Percentiles rank a stretch among this genome's conserved stretches.
phyloP scores from a whole-genome alignment of 345 rosid genomes.

The Syzygium jambos region DNA sequence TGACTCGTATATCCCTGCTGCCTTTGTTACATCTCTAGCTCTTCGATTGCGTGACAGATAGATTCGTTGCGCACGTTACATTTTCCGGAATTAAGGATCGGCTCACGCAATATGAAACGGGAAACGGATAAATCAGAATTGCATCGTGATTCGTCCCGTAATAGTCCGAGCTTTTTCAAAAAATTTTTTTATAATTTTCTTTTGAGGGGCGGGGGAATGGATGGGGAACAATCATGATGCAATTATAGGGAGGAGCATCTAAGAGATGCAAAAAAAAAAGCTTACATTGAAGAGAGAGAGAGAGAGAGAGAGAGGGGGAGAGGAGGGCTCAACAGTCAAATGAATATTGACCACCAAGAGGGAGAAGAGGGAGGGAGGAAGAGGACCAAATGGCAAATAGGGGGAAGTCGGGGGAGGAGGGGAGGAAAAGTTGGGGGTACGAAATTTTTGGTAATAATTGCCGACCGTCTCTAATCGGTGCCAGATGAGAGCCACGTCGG shows the following conservation, averaged over 20 bases:
- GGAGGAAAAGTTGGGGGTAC: background rate
- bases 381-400: background rate
- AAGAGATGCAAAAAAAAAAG: background rate
- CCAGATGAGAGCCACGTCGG: background rate
- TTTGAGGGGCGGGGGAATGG: background rate
- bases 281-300: background rate
- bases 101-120: background rate
- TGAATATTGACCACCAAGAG: background rate
- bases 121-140: fast-evolving
- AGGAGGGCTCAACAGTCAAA: too few species aligned
- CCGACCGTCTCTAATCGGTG: background rate
- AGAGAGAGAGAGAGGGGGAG: too few species aligned
- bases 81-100: background rate
- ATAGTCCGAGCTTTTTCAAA: background rate
- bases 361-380: background rate
- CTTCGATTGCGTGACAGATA: too few species aligned
- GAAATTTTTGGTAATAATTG: background rate
- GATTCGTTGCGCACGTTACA: background rate
- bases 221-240: background rate
- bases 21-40: background rate
- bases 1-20: too few species aligned
- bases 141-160: fast-evolving
- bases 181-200: too few species aligned
- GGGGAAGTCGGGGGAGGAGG: background rate
- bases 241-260: background rate